Conservation (phyloP, 352 stramenopile species). For the Globisporangium takayamanum region DNA sequence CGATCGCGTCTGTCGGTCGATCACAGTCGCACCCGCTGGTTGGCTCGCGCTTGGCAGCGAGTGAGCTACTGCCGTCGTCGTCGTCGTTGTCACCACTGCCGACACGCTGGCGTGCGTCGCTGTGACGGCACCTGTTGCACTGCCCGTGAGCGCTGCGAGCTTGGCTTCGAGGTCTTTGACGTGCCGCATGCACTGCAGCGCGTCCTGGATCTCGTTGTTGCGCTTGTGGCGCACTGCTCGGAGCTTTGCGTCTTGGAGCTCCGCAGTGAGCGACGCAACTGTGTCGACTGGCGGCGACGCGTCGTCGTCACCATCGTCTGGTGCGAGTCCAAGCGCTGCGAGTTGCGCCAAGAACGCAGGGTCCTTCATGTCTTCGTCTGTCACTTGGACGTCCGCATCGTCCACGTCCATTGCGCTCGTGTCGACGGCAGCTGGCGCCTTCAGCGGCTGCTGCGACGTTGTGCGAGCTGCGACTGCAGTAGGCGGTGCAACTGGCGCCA, state of each 20-base stretch:
- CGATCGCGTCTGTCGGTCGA: not conserved
- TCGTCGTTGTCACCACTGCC: not conserved
- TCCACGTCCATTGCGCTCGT: not conserved
- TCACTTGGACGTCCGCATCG: conserved; percentile 48
- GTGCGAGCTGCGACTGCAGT: not conserved
- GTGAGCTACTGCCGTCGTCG: not conserved
- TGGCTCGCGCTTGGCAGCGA: too few relatives aligned
- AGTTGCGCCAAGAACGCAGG: conserved; percentile 63
- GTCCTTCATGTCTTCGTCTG: conserved; percentile 72
- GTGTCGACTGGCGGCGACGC: not conserved
- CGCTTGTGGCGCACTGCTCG: conserved; percentile 49
- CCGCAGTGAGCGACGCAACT: conserved; percentile 26
- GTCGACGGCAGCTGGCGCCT: not conserved
- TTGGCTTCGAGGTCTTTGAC: conserved; percentile 51
- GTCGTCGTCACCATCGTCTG: conserved; percentile 2
- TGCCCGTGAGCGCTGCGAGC: conserved; percentile 8
- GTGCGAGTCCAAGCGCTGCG: conserved; percentile 32
- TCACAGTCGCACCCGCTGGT: too few relatives aligned
- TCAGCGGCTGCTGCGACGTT: not conserved
- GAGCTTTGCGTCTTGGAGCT: conserved; percentile 45
- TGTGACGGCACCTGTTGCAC: not conserved
- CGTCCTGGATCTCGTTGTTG: conserved; percentile 44
- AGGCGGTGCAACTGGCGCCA: not conserved
- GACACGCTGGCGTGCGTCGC: too few relatives aligned
- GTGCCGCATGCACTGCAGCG: conserved; percentile 47